A percentile compares a stretch with the other conserved stretches of the same genome.
phyloP scores from a whole-genome alignment of 768 basidiomycete species.

The Collybiopsis luxurians region DNA sequence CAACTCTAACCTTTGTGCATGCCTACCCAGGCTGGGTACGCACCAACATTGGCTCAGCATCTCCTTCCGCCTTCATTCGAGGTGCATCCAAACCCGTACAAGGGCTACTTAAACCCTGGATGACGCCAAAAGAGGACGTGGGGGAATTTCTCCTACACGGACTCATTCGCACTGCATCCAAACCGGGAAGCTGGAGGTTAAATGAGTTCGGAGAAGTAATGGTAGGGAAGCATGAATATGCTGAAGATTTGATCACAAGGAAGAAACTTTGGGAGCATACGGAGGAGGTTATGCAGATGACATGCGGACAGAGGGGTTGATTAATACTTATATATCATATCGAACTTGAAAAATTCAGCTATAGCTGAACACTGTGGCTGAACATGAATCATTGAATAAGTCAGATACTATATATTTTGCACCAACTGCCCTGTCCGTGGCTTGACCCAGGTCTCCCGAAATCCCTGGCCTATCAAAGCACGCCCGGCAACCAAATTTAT shows the following conservation, averaged over 20 bases:
- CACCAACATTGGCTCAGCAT: neutral
- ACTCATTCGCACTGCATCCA: neutral
- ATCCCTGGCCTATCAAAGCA: too few relatives aligned
- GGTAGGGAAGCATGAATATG: neutral
- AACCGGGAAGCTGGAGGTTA: neutral
- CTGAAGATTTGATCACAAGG: neutral
- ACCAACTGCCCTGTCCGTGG: too few relatives aligned
- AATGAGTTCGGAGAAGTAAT: neutral
- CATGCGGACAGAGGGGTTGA: too few relatives aligned
- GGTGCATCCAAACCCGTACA: neutral
- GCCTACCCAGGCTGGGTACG: neutral
- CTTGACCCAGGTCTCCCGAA: too few relatives aligned
- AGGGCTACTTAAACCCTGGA: neutral
- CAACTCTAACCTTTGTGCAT: neutral
- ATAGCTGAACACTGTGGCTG: too few relatives aligned
- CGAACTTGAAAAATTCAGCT: too few relatives aligned
- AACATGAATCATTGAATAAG: too few relatives aligned
- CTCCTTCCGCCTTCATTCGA: neutral
- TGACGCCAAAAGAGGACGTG: neutral
- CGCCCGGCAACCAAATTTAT: too few relatives aligned
- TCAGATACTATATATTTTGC: too few relatives aligned
- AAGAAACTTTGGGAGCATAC: neutral
- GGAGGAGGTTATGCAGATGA: neutral
- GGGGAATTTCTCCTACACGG: neutral
- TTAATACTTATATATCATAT: too few relatives aligned